Percentiles rank a stretch among this genome's conserved stretches.
Conservation (phyloP, 2,329 filamentous ascomycete genomes). For the Didymosphaeria variabile region DNA sequence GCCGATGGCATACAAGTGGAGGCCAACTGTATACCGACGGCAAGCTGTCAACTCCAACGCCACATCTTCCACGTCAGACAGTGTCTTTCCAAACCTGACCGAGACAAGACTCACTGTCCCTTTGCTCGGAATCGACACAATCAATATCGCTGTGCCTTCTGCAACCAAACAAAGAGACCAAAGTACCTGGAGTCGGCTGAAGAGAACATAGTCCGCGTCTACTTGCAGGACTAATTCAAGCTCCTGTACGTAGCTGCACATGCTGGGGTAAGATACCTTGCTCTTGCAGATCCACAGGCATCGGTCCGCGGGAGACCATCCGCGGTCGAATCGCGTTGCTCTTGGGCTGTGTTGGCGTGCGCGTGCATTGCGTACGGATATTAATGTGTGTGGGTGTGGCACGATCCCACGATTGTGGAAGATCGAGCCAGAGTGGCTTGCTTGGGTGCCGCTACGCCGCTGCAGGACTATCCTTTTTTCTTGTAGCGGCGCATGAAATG, state of each 20-base stretch:
- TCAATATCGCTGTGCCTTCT: conserved; percentile 43
- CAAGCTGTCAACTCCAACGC: conserved; percentile 31
- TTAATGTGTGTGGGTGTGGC: conserved; percentile 30
- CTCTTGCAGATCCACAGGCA: conserved; percentile 47
- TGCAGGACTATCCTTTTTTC: conserved; percentile 21
- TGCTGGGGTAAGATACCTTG: conserved; percentile 44
- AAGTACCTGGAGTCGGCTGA: conserved; percentile 48
- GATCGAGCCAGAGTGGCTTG: conserved; percentile 34
- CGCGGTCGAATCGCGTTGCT: conserved; percentile 39
- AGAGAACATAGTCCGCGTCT: conserved; percentile 44
- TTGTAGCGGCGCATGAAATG: conserved; percentile 8
- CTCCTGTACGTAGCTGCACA: conserved; percentile 36
- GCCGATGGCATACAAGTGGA: conserved; percentile 24
- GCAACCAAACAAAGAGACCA: conserved; percentile 26
- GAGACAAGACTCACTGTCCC: conserved; percentile 26
- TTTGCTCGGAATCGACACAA: conserved; percentile 38
- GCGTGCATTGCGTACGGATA: conserved; percentile 40
- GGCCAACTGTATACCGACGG: conserved; percentile 28
- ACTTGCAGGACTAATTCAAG: conserved; percentile 41
- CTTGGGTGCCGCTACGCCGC: conserved; percentile 15
- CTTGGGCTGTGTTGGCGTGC: conserved; percentile 34
- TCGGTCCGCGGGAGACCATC: conserved; percentile 44
- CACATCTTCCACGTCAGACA: conserved; percentile 34
- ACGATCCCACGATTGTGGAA: conserved; percentile 37
- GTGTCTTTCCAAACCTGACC: conserved; percentile 17